Percentiles rank a stretch among this genome's conserved stretches.
Conservation (phyloP, 805 yeast species). For the Myxozyma neotropica region DNA sequence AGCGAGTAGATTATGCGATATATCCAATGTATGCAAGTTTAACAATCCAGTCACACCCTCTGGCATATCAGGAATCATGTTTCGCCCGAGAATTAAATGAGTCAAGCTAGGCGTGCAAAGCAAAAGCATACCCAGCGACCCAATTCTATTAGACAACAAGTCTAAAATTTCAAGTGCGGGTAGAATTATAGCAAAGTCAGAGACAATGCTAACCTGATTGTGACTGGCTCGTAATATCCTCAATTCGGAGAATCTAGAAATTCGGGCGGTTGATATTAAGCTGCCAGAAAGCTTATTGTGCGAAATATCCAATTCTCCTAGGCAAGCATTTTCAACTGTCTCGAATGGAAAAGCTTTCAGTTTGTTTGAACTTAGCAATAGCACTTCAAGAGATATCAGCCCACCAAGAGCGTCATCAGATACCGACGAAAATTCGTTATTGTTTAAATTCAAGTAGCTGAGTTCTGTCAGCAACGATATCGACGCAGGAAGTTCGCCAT, state of each 20-base stretch:
- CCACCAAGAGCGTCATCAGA: constrained; percentile 10
- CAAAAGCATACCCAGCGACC: constrained; percentile 29
- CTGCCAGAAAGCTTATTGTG: constrained; percentile 24
- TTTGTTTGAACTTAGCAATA: constrained; percentile 17
- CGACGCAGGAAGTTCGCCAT: constrained; percentile 24
- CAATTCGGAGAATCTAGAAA: constrained; percentile 25
- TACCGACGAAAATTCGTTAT: constrained; percentile 21
- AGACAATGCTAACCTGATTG: constrained; percentile 23
- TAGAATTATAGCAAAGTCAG: constrained; percentile 31
- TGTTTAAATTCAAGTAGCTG: constrained; percentile 13
- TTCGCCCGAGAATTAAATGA: constrained; percentile 17
- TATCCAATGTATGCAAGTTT: constrained; percentile 16
- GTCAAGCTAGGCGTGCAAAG: constrained; percentile 27
- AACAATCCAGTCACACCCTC: constrained; percentile 21
- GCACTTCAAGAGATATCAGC: constrained; percentile 6
- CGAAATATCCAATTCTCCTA: constrained; percentile 26
- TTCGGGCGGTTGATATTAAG: constrained; percentile 23
- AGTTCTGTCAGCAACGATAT: constrained; percentile 12
- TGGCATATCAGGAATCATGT: constrained; percentile 16
- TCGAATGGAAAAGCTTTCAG: constrained; percentile 22
- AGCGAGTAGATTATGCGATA: constrained; percentile 19
- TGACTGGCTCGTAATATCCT: constrained; percentile 23
- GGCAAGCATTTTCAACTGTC: constrained; percentile 8
- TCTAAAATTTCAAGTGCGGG: constrained; percentile 29
- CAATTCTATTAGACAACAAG: constrained; percentile 18